phyloP scores from a whole-genome alignment of 2,329 filamentous ascomycete species.

The Aspergillus proliferans region DNA sequence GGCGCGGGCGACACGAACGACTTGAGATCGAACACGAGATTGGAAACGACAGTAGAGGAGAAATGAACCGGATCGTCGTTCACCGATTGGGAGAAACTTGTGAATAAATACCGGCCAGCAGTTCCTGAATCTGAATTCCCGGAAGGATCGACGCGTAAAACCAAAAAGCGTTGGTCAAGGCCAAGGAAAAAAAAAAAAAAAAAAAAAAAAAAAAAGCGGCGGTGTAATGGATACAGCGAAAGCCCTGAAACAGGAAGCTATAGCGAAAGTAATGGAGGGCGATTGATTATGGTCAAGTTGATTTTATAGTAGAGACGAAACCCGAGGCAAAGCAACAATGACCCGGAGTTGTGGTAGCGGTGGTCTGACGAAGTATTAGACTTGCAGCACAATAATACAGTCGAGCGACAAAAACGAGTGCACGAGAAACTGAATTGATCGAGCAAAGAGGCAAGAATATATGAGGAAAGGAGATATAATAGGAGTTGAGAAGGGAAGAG shows the following conservation, averaged over 20 bases:
- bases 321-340: too few species aligned
- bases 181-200: constrained; percentile 9
- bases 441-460: constrained; percentile 7
- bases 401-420: neutral
- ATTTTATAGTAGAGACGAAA: too few species aligned
- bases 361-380: too few species aligned
- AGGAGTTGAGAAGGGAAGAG: too few species aligned
- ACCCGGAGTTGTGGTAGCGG: too few species aligned
- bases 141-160: neutral
- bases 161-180: too few species aligned
- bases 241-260: neutral
- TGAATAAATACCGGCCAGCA: too few species aligned
- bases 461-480: neutral
- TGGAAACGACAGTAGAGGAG: constrained; percentile 2
- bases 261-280: too few species aligned
- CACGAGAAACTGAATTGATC: neutral
- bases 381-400: neutral
- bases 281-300: too few species aligned
- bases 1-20: neutral
- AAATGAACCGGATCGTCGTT: neutral
- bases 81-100: too few species aligned
- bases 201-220: constrained; percentile 8
- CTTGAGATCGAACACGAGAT: constrained; percentile 1
- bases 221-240: constrained; percentile 1
- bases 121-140: too few species aligned